phyloP scores from a whole-genome alignment of 768 basidiomycete species.

The Rubroboletus satanas region DNA sequence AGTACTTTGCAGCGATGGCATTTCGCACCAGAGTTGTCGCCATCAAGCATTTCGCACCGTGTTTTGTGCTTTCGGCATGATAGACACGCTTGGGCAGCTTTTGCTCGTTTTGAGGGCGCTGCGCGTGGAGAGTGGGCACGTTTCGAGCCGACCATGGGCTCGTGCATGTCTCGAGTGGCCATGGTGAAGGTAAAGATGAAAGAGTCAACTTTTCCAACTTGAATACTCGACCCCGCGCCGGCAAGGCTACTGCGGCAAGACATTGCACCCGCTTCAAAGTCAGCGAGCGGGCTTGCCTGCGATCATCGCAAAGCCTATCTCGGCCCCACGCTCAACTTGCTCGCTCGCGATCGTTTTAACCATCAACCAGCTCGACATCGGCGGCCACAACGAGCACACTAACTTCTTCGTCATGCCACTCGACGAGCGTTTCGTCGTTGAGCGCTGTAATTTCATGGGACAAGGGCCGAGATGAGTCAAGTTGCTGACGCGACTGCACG shows the following conservation, averaged over 20 bases:
- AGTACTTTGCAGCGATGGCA: conserved; percentile 53
- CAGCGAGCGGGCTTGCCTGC: conserved; percentile 11
- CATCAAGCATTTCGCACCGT: conserved; percentile 48
- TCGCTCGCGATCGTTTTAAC: neutral
- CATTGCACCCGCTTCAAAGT: conserved; percentile 26
- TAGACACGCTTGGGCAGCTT: conserved; percentile 43
- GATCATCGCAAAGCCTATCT: conserved; percentile 9
- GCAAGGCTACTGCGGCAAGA: conserved; percentile 7
- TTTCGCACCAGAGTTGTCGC: conserved; percentile 33
- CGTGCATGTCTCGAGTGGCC: conserved; percentile 15
- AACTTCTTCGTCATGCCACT: neutral
- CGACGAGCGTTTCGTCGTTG: neutral
- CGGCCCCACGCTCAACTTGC: neutral
- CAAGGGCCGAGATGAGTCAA: conserved; percentile 20
- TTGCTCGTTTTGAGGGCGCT: conserved; percentile 36
- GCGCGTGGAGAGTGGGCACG: conserved; percentile 31
- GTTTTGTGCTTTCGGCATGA: conserved; percentile 48
- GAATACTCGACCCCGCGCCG: conserved; percentile 10
- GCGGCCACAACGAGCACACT: neutral
- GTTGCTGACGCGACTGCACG: conserved; percentile 22
- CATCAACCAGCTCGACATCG: neutral
- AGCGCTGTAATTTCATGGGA: neutral
- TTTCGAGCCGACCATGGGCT: conserved; percentile 26
- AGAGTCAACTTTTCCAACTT: neutral
- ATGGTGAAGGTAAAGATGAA: conserved; percentile 12